Evolutionary conservation across 192 early-diverging fungal genomes (phyloP), one percentile per base, ranked within the genome.

Genomic region (Backusella tarrabulga): DNA sequence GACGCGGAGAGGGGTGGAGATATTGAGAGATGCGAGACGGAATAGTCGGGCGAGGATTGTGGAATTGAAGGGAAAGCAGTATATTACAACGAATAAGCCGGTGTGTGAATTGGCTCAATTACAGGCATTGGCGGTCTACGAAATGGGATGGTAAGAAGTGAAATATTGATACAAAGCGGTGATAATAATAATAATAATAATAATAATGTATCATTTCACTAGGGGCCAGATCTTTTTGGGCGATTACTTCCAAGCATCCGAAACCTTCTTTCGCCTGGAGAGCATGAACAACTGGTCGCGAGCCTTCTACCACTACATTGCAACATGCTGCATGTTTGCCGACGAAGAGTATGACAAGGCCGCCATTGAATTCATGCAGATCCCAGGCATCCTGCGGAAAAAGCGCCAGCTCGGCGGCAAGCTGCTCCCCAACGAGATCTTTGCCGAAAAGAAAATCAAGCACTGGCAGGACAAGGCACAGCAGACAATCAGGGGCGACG

Each of bases 181-280:
- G 2, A 32, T 32, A 32, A 32, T 3, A n/a, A n/a, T n/a, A n/a
- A n/a, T n/a, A n/a, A n/a, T n/a, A n/a, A n/a, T n/a, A n/a, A n/a
- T n/a, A n/a, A n/a, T n/a, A n/a, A n/a, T n/a, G n/a, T n/a, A 32
- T 32, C 32, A 3, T 32, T 32, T 3, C 2, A 32, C 32, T 32
- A 83, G 82, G 82, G 82, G 75, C 2, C 78, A 83, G 38, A 83
- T 83, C 8, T 83, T 79, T 21, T 67, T 83, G 15, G 76, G 79
- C 0, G 76, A 83, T 63, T 80, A 83, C 67, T 80, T 83, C 60
- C 82, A 83, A 73, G 82, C 82, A 26, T 79, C 82, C 15, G 82
- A 83, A 66, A 83, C 82, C 1, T 83, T 83, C 29, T 83, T 83
- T 56, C 75, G 82, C n/a, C 23, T 83, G n/a, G 82, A 83, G 38